Evolutionary conservation across 2,329 filamentous ascomycete species (phyloP).

Genomic region (Colletotrichum navitas): DNA sequence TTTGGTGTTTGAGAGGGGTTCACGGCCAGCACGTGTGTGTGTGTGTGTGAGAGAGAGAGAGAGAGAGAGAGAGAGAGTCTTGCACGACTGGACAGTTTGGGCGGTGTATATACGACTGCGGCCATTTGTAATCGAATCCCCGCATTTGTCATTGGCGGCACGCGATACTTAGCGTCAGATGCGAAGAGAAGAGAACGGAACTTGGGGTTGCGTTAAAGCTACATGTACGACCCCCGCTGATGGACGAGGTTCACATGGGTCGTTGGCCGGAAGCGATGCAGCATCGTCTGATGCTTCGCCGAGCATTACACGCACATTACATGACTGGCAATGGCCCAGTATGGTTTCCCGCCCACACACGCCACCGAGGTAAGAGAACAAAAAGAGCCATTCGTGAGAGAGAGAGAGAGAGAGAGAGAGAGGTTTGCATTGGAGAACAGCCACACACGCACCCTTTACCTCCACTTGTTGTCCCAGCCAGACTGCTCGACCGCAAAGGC

Average conservation of each 20-base stretch:
- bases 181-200: background rate
- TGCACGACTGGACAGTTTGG: background rate
- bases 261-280: background rate
- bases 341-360: background rate
- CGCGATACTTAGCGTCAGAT: background rate
- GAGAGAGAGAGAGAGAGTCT: background rate
- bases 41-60: background rate
- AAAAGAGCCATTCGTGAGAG: background rate
- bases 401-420: no score
- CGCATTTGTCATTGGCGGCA: slow-evolving; percentile 40
- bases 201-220: background rate
- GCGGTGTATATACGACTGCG: slow-evolving; percentile 8
- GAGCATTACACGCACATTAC: background rate
- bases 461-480: slow-evolving; percentile 56
- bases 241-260: no score
- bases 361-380: background rate
- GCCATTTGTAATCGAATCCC: slow-evolving; percentile 26
- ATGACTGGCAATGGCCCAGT: background rate
- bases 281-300: no score
- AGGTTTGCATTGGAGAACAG: background rate
- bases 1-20: background rate
- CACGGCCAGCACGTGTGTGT: background rate
- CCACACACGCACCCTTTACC: slow-evolving; percentile 45
- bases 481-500: slow-evolving; percentile 56
- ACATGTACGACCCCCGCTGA: background rate